Conservation (phyloP, 163 green algal species). For the Scenedesmus sp. region DNA sequence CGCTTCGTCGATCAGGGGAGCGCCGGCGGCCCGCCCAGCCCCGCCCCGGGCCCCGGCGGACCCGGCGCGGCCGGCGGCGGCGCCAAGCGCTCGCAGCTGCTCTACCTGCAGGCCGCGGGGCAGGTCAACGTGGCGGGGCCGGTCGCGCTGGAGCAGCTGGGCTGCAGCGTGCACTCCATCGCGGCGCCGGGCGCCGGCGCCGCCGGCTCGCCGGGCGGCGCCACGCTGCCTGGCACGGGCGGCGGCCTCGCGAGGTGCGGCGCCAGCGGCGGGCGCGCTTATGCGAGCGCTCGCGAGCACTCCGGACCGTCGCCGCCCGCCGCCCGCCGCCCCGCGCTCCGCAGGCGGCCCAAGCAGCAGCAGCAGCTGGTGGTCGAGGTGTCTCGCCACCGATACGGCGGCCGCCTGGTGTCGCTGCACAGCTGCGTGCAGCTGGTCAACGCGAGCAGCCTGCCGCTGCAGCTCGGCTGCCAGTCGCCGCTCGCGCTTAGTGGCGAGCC, state of each 20-base stretch:
- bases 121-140: slow-evolving; percentile 25
- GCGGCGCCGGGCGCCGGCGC: too few species aligned
- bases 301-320: too few species aligned
- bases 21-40: too few species aligned
- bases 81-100: slow-evolving; percentile 31
- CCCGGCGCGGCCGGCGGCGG: background rate
- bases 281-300: too few species aligned
- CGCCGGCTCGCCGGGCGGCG: too few species aligned
- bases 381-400: slow-evolving; percentile 41
- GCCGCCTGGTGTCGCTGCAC: slow-evolving; percentile 44
- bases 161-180: slow-evolving; percentile 23
- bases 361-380: slow-evolving; percentile 44
- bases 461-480: slow-evolving; percentile 15
- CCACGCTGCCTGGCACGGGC: too few species aligned
- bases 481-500: background rate
- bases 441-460: slow-evolving; percentile 35
- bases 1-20: slow-evolving; percentile 14
- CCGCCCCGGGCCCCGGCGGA: too few species aligned
- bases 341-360: background rate
- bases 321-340: too few species aligned
- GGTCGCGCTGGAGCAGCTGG: slow-evolving; percentile 31
- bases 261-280: too few species aligned
- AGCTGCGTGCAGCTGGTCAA: slow-evolving; percentile 48
- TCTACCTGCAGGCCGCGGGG: slow-evolving; percentile 36
- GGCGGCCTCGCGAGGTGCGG: too few species aligned